phyloP scores from a whole-genome alignment of 73 alveolate species.

The Breviolum minutum region DNA sequence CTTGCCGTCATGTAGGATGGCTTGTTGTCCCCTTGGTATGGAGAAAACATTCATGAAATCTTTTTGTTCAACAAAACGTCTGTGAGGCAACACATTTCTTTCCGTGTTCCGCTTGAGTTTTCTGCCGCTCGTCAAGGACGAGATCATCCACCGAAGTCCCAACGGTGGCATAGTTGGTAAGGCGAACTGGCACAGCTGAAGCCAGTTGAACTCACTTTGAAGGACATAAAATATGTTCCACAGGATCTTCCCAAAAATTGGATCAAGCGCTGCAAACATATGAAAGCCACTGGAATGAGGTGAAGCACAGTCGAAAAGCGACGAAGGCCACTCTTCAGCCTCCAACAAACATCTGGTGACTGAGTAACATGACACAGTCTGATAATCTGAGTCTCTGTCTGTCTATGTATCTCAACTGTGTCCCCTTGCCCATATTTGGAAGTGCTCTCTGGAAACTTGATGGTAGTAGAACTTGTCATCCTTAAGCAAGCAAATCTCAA shows the following conservation, averaged over 20 bases:
- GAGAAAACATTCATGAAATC: too few species aligned
- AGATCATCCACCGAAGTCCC: constrained; percentile 66
- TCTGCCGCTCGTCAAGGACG: background rate
- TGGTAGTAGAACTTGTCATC: constrained; percentile 1
- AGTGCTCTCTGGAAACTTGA: constrained; percentile 69
- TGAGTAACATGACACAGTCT: too few species aligned
- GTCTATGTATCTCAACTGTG: background rate
- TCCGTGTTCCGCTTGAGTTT: too few species aligned
- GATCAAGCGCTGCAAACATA: background rate
- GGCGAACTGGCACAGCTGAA: constrained; percentile 9
- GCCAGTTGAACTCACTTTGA: background rate
- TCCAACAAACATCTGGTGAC: too few species aligned
- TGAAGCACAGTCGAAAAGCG: too few species aligned
- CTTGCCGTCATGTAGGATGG: constrained; percentile 24
- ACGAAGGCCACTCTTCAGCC: too few species aligned
- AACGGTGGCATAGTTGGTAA: constrained; percentile 75
- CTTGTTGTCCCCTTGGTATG: constrained; percentile 17
- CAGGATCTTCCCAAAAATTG: background rate
- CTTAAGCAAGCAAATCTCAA: background rate
- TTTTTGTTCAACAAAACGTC: too few species aligned
- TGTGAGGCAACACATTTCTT: background rate
- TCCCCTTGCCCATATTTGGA: constrained; percentile 65
- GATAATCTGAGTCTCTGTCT: too few species aligned
- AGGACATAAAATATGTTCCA: too few species aligned
- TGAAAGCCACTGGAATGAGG: background rate